These are phyloP conservation scores for Starmerella sirachaensis DNA, from an alignment of 805 yeast genomes.

Conservation along the genomic window DNA sequence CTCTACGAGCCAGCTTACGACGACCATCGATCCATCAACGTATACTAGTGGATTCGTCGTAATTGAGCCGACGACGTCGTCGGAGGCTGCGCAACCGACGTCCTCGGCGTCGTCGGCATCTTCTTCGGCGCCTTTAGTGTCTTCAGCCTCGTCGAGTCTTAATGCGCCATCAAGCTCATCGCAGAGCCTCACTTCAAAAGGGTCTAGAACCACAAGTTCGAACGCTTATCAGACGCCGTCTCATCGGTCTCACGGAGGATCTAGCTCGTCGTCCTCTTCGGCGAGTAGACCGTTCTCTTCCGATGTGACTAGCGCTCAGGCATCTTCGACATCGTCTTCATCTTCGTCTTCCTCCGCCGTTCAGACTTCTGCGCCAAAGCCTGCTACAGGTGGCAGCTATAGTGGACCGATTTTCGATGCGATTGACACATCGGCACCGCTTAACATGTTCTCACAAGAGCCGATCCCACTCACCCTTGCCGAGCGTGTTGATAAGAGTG, in stretches of 20 bases:
- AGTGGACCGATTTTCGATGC: conserved; percentile 38
- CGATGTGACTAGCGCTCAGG: neutral
- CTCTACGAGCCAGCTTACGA: conserved; percentile 25
- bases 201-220: neutral
- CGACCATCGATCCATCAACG: conserved; percentile 27
- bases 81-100: neutral
- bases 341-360: conserved; percentile 6
- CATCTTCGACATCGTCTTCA: neutral
- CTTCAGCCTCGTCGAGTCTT: too few species aligned
- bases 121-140: too few species aligned
- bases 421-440: conserved; percentile 37
- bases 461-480: conserved; percentile 38
- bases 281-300: conserved; percentile 2
- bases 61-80: neutral
- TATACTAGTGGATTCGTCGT: conserved; percentile 21
- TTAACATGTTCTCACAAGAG: conserved; percentile 36
- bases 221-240: neutral
- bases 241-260: too few species aligned
- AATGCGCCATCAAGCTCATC: neutral
- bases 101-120: conserved; percentile 1
- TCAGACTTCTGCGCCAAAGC: conserved; percentile 14
- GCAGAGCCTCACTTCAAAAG: neutral
- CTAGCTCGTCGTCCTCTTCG: conserved; percentile 2
- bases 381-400: conserved; percentile 22
- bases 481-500: conserved; percentile 35